Conservation (phyloP, 306 rosid species). For the Gastrolobium villosum region DNA sequence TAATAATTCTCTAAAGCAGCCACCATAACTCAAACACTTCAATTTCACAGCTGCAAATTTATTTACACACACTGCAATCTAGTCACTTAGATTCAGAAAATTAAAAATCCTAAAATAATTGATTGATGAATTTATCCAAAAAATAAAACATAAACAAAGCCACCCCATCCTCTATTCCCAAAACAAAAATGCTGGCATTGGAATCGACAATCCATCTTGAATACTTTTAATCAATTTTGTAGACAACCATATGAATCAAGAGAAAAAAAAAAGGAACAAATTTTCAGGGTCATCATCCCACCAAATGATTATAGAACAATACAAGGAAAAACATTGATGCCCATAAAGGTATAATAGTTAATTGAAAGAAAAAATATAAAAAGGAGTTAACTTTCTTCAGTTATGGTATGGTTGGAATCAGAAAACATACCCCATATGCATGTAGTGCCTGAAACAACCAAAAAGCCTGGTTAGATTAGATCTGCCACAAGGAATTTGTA, state of each 20-base stretch:
- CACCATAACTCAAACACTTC: constrained; percentile 29
- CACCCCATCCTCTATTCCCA: constrained; percentile 5
- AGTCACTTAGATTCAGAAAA: background rate
- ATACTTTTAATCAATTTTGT: constrained; percentile 30
- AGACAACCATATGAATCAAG: constrained; percentile 28
- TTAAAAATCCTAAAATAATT: background rate
- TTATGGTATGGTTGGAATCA: constrained; percentile 43
- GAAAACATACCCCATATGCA: constrained; percentile 69
- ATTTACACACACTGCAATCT: constrained; percentile 22
- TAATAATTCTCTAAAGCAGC: background rate
- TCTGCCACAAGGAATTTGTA: constrained; percentile 41
- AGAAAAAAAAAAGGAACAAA: constrained; percentile 6
- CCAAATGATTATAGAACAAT: constrained; percentile 36
- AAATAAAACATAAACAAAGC: background rate
- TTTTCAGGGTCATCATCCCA: constrained; percentile 31
- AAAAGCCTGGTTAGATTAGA: constrained; percentile 41
- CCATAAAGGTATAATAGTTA: constrained; percentile 25
- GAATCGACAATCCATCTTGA: constrained; percentile 21
- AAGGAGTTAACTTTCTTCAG: constrained; percentile 31
- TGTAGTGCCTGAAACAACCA: constrained; percentile 49
- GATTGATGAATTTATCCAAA: constrained; percentile 19
- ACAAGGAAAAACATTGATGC: constrained; percentile 9
- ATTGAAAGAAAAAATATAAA: constrained; percentile 27
- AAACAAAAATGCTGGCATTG: constrained; percentile 28
- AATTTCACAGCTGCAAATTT: constrained; percentile 35